A percentile compares a stretch with the other conserved stretches of the same genome.
Evolutionary conservation across 108 stramenopile species (phyloP).

Genomic region (Chaetoceros muelleri): DNA sequence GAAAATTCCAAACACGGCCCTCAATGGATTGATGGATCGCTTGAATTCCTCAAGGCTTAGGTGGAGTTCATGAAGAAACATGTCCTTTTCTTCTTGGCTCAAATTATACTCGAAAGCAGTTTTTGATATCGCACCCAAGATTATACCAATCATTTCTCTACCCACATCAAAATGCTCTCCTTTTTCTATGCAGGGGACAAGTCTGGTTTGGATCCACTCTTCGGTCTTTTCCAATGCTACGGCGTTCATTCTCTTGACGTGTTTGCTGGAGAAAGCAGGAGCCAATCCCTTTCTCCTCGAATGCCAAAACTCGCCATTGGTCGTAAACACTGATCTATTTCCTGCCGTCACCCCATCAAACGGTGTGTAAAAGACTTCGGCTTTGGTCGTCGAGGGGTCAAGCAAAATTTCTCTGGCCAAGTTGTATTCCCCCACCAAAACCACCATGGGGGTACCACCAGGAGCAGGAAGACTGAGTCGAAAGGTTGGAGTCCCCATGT

Average conservation of each 20-base stretch:
- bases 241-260: constrained; percentile 27
- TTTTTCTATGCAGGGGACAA: constrained; percentile 7
- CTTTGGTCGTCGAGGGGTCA: constrained; percentile 19
- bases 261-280: constrained; percentile 22
- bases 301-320: constrained; percentile 28
- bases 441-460: background rate
- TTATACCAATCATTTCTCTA: constrained; percentile 26
- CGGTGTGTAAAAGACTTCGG: constrained; percentile 6
- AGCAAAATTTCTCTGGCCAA: constrained; percentile 25
- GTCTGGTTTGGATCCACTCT: constrained; percentile 21
- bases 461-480: background rate
- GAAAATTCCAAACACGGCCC: background rate
- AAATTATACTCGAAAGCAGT: constrained; percentile 39
- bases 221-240: constrained; percentile 20
- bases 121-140: constrained; percentile 26
- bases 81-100: constrained; percentile 7
- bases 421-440: constrained; percentile 20
- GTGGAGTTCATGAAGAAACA: background rate
- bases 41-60: background rate
- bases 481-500: too few species aligned
- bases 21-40: background rate
- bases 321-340: constrained; percentile 15
- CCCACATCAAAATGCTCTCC: constrained; percentile 21
- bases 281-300: constrained; percentile 21
- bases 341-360: constrained; percentile 14